Percentiles rank a stretch among this genome's conserved stretches.
These are phyloP conservation scores for Rhynchosporium graminicola DNA, from an alignment of 2,329 filamentous ascomycete species.

Conservation along the genomic window DNA sequence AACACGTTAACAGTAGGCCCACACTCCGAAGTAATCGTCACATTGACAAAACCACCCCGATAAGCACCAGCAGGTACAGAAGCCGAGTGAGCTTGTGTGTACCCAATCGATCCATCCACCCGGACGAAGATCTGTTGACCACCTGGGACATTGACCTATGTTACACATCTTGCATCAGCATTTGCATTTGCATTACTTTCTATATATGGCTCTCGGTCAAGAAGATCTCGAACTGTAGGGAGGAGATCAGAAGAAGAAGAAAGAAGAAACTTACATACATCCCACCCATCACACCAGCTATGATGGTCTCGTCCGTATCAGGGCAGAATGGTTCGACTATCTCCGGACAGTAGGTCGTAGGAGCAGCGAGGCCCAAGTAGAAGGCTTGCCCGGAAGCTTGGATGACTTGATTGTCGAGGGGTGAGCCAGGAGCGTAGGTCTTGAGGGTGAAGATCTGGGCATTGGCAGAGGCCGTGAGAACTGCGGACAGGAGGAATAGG, in stretches of 20 bases:
- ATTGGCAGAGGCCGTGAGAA: background rate
- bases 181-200: background rate
- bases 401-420: slow-evolving; percentile 8
- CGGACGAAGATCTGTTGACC: slow-evolving; percentile 63
- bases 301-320: background rate
- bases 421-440: background rate
- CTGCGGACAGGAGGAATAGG: background rate
- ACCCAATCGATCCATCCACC: slow-evolving; percentile 55
- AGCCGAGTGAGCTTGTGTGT: slow-evolving; percentile 47
- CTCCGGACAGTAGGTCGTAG: slow-evolving; percentile 8
- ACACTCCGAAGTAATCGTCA: slow-evolving; percentile 11
- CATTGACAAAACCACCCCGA: slow-evolving; percentile 16
- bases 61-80: slow-evolving; percentile 15
- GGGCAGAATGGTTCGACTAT: slow-evolving; percentile 1
- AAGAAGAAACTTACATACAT: background rate
- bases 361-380: slow-evolving; percentile 4
- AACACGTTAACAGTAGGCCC: background rate
- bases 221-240: too few species aligned
- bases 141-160: slow-evolving; percentile 51
- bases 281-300: slow-evolving; percentile 6
- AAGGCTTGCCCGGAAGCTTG: slow-evolving; percentile 12
- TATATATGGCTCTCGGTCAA: too few species aligned
- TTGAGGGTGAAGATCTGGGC: slow-evolving; percentile 7
- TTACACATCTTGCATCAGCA: background rate
- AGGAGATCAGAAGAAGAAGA: too few species aligned